phyloP scores from a whole-genome alignment of 768 basidiomycete species.

The Collybia sordida region DNA sequence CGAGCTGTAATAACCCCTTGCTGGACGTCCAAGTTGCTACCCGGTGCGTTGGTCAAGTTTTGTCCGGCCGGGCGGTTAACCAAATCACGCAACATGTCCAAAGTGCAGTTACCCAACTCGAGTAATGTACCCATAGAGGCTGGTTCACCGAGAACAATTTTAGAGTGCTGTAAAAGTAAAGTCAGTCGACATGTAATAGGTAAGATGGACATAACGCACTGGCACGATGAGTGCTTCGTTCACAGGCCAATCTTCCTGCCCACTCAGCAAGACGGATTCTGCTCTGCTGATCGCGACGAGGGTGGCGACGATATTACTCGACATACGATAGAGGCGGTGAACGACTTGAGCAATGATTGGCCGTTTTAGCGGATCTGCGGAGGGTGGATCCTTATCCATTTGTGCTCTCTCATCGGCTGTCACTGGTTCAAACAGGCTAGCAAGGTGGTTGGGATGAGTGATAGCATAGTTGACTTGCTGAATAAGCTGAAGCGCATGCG shows the following conservation, averaged over 20 bases:
- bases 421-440: conserved; percentile 77
- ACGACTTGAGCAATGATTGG: conserved; percentile 74
- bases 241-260: conserved; percentile 71
- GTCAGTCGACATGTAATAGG: background rate
- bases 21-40: conserved; percentile 48
- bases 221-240: conserved; percentile 70
- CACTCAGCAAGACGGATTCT: conserved; percentile 62
- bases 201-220: conserved; percentile 40
- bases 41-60: conserved; percentile 36
- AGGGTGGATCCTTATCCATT: conserved; percentile 65
- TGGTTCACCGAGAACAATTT: conserved; percentile 79
- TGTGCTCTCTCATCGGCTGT: conserved; percentile 70
- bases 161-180: conserved; percentile 62
- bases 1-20: conserved; percentile 58
- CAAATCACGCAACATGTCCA: conserved; percentile 72
- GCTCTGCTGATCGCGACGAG: conserved; percentile 70
- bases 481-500: conserved; percentile 68
- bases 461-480: conserved; percentile 90
- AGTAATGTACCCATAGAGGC: conserved; percentile 84
- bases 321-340: conserved; percentile 69
- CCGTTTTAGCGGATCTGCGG: conserved; percentile 62
- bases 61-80: conserved; percentile 61
- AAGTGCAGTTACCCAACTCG: conserved; percentile 77
- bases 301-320: conserved; percentile 67
- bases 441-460: conserved; percentile 87